Base-by-base conservation (phyloP, 257 asterid genomes). In the Henckelia pumila region DNA sequence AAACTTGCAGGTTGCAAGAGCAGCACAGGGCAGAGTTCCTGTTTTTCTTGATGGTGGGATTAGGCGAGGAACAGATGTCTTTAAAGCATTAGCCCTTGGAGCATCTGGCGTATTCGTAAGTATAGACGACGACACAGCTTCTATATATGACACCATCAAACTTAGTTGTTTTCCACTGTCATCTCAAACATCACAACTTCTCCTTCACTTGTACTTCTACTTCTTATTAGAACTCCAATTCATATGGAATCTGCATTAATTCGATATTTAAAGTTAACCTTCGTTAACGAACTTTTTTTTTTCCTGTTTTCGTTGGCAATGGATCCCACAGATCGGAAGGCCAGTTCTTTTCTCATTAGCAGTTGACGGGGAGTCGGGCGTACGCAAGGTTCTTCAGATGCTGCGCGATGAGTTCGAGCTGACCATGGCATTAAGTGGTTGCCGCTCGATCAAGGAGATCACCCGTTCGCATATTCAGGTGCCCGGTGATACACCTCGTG, bases 51-150 rank as follows among this genome's bases (percentile, higher is more conserved):
- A 89, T 8, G 93, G 96, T 14, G 96, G 96, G 63, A 64, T 87
- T 50, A 84, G 95, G 70, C 96, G 93, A 6, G 96, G 96, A 63
- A 87, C 93, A 1, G 96, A 87, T 64, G 95, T 89, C 28, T 89
- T 89, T 73, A 89, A 89, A 78, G 97, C 97, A 23, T 72, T 87
- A 67, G 95, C 95, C 35, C 89, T 87, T 22, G 95, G 97, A 56
- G 94, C 97, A 72, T 82, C 95, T 5, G 95, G 89, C 69, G 86
- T 89, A 59, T 89, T 89, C 67, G 95, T 87, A 84, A 85, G 96
- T 80, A 63, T 33, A n/a, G n/a, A n/a, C 21, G 29, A 16, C 47
- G 20, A 8, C 75, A 1, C 4, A 25, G 25, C 28, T 40, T 52
- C 64, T 26, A 26, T 5, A 3, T 26, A 26, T 26, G 29, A 49